Base-by-base conservation (phyloP, 768 basidiomycete species). In the Mrakia gelida region DNA sequence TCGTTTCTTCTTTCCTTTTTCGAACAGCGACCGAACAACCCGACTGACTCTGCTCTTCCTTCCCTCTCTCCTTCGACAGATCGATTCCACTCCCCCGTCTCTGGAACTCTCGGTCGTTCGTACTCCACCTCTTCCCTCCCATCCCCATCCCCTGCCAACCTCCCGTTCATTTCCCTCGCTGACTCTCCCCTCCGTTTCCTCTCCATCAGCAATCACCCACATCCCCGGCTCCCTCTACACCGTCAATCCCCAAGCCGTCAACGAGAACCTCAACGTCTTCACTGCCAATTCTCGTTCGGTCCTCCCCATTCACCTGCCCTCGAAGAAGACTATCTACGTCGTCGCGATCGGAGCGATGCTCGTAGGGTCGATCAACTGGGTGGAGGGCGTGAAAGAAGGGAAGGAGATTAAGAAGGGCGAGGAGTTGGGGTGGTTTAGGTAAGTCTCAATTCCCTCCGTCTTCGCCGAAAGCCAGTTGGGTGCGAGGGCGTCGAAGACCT, bases 231-330 rank as follows among this genome's bases (percentile, higher is more conserved):
- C 73, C 28, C 77, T 78, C 72, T 93, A 94, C 83, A 85, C 86
- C 0, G 92, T 93, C 83, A 56, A 56, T 92, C 91, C 3, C 90
- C 91, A 0, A 71, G 84, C 32, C 88, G 88, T 0, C 92, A 91
- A 10, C 87, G 90, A 62, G 89, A 93, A 75, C 84, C 89, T 71
- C 81, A 86, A 56, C 54, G 54, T 71, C 92, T 93, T 81, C 86
- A 86, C 67, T 86, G 93, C 71, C 88, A 92, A 81, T 90, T 90
- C 28, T 92, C 93, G 67, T 88, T 90, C 67, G 92, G 92, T 0
- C 90, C 90, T 2, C 92, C 92, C 6, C 34, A 41, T 43, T 43
- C 56, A 68, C 59, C 73, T 59, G 7, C 54, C 28, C 13, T 28
- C 45, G 45, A 45, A 10, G 15, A 45, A 45, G 41, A 70, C 68